Base-by-base conservation (phyloP, 352 stramenopile species). In the Phytophthora podocarpi region DNA sequence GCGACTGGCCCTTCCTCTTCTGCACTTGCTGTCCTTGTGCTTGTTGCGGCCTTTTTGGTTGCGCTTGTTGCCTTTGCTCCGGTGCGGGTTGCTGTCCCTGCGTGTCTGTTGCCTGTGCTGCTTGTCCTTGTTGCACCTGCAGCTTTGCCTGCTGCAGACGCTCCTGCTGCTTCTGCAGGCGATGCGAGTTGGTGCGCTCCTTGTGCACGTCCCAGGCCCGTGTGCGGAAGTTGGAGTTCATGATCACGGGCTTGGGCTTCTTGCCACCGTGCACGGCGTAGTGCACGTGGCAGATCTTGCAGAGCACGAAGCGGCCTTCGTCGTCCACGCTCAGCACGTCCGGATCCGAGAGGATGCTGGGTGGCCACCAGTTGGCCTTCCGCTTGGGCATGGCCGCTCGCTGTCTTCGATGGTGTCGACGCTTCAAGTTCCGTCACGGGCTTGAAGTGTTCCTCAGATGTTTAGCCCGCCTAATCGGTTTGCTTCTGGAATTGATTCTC, bases 191-290 rank as follows among this genome's bases (percentile, higher is more conserved):
- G 23, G 83, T 92, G 39, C 83, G 83, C 43, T 89, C 79, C 65
- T 92, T 92, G 67, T 92, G 83, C 32, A 92, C 83, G 43, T 92
- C 83, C 83, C 83, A 92, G 26, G 83, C 83, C 21, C 83, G 72
- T 42, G 79, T 89, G 42, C 83, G 83, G 58, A 92, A 92, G 43
- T 85, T 83, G 20, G 83, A 89, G 70, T 92, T 92, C 81, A 92
- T 90, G 52, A 92, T 84, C 28, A 92, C 81, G 6, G 83, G 83
- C 42, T 90, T 90, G 41, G 83, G 83, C 47, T 88, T 89, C 75
- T 92, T 92, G 48, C 83, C 83, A 49, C 83, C 83, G 49, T 92
- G 81, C 34, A 92, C 79, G 9, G 83, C 81, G 64, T 90, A 92
- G 62, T 92, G 81, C 31, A 90, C 78, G 59, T 92, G 83, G 57